These are phyloP conservation scores for Xylariaceae sp. DNA, from an alignment of 2,329 filamentous ascomycete species.

Conservation along the genomic window DNA sequence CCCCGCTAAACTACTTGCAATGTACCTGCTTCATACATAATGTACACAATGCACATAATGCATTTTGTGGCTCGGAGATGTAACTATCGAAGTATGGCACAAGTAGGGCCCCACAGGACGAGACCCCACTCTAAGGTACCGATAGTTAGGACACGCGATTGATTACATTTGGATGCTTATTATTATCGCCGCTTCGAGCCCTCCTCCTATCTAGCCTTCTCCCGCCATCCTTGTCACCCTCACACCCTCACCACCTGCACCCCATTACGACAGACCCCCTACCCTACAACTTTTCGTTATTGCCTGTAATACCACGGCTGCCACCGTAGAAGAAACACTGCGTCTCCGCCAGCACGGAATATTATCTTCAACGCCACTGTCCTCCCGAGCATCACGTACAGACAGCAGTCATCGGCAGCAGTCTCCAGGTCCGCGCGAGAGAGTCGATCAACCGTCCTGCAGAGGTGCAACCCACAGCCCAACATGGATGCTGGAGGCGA, in stretches of 20 bases:
- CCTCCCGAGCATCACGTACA: not conserved
- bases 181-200: conserved; percentile 10
- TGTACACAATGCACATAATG: not conserved
- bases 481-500: conserved; percentile 47
- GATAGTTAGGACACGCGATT: not conserved
- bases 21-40: not conserved
- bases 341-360: not conserved
- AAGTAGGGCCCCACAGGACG: not conserved
- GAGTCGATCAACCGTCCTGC: conserved; percentile 8
- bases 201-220: conserved; percentile 14
- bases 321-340: conserved; percentile 1
- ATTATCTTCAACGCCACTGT: not conserved
- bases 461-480: conserved; percentile 27
- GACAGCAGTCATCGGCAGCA: not conserved
- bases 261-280: not conserved
- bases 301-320: not conserved
- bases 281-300: not conserved
- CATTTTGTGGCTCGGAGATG: not conserved
- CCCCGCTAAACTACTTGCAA: not conserved
- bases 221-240: conserved; percentile 14
- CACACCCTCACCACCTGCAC: not conserved
- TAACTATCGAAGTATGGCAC: not conserved
- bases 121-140: not conserved
- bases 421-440: conserved; percentile 5
- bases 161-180: not conserved